Conservation (phyloP, 495 filamentous ascomycete genomes). For the Penicillium daleae region DNA sequence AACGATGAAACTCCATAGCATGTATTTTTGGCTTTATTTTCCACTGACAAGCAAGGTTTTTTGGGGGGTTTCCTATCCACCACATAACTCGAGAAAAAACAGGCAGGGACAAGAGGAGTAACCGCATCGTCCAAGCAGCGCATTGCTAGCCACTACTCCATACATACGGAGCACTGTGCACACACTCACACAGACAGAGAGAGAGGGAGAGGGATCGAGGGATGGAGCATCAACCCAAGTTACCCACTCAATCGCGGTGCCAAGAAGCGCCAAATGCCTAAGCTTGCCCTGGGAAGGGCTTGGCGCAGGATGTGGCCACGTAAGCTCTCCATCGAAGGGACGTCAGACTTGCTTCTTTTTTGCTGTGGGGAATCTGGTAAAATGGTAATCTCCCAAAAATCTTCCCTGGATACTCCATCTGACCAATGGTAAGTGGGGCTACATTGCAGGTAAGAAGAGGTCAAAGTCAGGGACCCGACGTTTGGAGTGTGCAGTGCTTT, state of each 20-base stretch:
- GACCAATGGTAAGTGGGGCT: background rate
- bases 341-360: constrained; percentile 22
- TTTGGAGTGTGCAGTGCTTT: background rate
- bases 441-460: background rate
- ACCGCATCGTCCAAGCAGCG: background rate
- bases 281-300: constrained; percentile 30
- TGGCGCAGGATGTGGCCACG: constrained; percentile 36
- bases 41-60: background rate
- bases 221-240: background rate
- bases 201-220: background rate
- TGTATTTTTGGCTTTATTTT: background rate
- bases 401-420: constrained; percentile 4
- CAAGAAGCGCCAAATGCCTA: constrained; percentile 38
- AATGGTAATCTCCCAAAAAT: constrained; percentile 7
- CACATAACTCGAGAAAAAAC: background rate
- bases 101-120: background rate
- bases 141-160: background rate
- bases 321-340: constrained; percentile 30
- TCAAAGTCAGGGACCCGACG: background rate
- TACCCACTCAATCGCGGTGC: constrained; percentile 10
- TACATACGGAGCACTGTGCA: background rate
- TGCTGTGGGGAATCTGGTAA: constrained; percentile 20
- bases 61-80: background rate
- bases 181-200: background rate
- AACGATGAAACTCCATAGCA: background rate